A percentile compares a stretch with the other conserved stretches of the same genome.
phyloP scores from a whole-genome alignment of 257 asterid genomes.

The Lantana camara region DNA sequence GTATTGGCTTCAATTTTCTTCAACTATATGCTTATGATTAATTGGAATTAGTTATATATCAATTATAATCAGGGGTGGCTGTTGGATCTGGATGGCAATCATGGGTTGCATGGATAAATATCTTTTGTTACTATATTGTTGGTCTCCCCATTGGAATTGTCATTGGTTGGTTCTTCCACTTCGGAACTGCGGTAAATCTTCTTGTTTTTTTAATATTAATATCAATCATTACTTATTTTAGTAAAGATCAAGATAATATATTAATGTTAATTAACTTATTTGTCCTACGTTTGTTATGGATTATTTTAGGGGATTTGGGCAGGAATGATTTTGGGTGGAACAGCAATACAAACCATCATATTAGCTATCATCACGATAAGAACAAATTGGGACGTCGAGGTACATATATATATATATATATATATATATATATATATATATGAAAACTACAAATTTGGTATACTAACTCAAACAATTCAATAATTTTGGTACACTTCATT shows the following conservation, averaged over 20 bases:
- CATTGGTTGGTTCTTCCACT: slow-evolving; percentile 38
- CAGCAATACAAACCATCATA: slow-evolving; percentile 46
- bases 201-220: no score
- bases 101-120: slow-evolving; percentile 48
- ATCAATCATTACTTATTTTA: no score
- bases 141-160: slow-evolving; percentile 57
- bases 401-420: not conserved
- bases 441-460: no score
- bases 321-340: slow-evolving; percentile 67
- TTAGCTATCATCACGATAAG: slow-evolving; percentile 31
- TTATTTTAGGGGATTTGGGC: slow-evolving; percentile 51
- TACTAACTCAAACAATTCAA: no score
- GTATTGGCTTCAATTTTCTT: no score
- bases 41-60: not conserved
- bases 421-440: no score
- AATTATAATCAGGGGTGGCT: slow-evolving; percentile 43
- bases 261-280: no score
- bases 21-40: no score
- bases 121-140: slow-evolving; percentile 46
- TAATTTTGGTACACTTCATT: no score
- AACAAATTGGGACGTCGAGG: slow-evolving; percentile 62
- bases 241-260: no score
- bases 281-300: not conserved
- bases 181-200: slow-evolving; percentile 42
- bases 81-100: slow-evolving; percentile 64